A percentile compares a stretch with the other conserved stretches of the same genome.
Evolutionary conservation across 1,139 yeast genomes (phyloP).

Genomic region (Pichia sp.): DNA sequence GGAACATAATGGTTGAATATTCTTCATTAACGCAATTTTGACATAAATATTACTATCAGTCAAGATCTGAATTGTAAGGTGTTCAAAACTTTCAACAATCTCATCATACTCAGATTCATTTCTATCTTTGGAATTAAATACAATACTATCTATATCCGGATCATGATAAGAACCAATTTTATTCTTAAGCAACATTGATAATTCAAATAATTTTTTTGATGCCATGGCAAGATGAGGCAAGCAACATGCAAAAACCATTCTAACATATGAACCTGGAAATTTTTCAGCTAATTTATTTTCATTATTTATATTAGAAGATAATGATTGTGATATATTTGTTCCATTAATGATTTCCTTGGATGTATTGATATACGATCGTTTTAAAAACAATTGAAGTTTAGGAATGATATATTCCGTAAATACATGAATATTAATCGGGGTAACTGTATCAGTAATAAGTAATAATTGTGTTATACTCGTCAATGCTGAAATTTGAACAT

Average conservation of each 20-base stretch:
- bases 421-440: conserved; percentile 67
- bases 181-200: conserved; percentile 52
- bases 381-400: conserved; percentile 45
- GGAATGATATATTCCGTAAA: conserved; percentile 84
- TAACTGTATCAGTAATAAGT: conserved; percentile 56
- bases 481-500: conserved; percentile 59
- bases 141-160: conserved; percentile 33
- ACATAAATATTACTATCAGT: conserved; percentile 67
- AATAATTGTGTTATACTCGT: conserved; percentile 55
- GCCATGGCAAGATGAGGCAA: conserved; percentile 62
- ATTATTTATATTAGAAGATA: not conserved
- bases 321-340: not conserved
- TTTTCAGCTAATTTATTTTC: not conserved
- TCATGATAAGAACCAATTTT: conserved; percentile 25
- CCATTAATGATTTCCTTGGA: conserved; percentile 2
- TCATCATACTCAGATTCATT: conserved; percentile 27
- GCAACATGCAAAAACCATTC: conserved; percentile 65
- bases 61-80: conserved; percentile 54
- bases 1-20: conserved; percentile 68
- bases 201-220: conserved; percentile 58
- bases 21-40: conserved; percentile 58
- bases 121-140: conserved; percentile 19
- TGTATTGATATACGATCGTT: conserved; percentile 23
- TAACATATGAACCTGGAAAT: conserved; percentile 37
- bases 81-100: conserved; percentile 49